These are phyloP conservation scores for Scutellaria barbata DNA, from an alignment of 257 asterid species.

Conservation along the genomic window DNA sequence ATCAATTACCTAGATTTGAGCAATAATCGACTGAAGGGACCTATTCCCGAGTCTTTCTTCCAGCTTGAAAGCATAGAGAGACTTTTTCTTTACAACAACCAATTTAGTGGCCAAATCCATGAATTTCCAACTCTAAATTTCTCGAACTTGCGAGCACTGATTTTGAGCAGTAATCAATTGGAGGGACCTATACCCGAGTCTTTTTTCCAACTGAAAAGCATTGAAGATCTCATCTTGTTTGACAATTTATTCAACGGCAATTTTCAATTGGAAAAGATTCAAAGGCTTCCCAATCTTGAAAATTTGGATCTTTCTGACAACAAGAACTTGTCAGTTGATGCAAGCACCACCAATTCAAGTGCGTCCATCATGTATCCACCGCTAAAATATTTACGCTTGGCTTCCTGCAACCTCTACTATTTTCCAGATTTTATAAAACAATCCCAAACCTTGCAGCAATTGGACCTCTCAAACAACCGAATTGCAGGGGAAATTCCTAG, in stretches of 20 bases:
- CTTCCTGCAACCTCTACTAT: conserved; percentile 30
- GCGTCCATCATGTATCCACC: no score
- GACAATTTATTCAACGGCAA: conserved; percentile 38
- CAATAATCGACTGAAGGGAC: no score
- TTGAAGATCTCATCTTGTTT: conserved; percentile 30
- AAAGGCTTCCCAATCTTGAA: conserved; percentile 31
- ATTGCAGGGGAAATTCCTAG: conserved; percentile 44
- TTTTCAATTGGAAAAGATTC: conserved; percentile 25
- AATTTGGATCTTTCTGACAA: conserved; percentile 49
- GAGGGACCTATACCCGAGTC: conserved; percentile 32
- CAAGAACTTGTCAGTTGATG: conserved; percentile 34
- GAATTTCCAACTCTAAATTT: conserved; percentile 20
- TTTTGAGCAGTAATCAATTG: conserved; percentile 39
- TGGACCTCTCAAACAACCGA: neutral
- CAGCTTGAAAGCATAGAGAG: no score
- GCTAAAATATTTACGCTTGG: conserved; percentile 35
- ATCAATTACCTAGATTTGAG: no score
- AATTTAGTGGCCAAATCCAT: conserved; percentile 37
- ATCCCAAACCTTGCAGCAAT: neutral
- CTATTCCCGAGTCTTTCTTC: no score
- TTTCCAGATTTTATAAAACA: neutral
- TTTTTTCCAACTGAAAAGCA: conserved; percentile 26
- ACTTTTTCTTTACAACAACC: conserved; percentile 41
- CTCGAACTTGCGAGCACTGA: neutral
- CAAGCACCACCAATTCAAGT: conserved; percentile 12